These are phyloP conservation scores for Trichomonas tenax DNA, from an alignment of 208 protist genomes.

Conservation along the genomic window DNA sequence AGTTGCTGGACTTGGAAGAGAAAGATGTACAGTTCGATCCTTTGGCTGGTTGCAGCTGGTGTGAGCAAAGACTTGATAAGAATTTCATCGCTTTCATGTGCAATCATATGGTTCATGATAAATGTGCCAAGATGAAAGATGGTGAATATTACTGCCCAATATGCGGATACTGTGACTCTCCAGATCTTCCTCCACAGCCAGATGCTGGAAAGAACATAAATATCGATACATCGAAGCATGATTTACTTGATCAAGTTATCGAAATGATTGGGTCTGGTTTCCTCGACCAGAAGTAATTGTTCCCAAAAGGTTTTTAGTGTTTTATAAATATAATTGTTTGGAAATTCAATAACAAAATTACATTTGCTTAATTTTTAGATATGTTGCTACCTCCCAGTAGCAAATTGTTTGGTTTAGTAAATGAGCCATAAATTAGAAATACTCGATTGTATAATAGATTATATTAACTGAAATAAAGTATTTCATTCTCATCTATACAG, in stretches of 20 bases:
- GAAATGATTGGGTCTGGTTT: neutral
- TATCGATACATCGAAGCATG: neutral
- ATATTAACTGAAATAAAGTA: no score
- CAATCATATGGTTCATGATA: neutral
- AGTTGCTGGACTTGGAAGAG: neutral
- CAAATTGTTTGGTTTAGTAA: no score
- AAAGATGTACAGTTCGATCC: neutral
- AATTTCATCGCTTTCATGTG: neutral
- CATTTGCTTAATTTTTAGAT: no score
- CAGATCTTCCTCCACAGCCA: neutral
- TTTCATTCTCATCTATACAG: no score
- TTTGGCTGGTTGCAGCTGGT: neutral
- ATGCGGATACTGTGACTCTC: neutral
- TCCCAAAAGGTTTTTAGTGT: no score
- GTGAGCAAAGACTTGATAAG: neutral
- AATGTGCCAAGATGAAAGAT: neutral
- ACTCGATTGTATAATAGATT: no score
- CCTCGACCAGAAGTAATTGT: neutral
- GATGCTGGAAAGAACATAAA: neutral
- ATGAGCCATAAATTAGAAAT: no score
- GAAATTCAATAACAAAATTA: no score
- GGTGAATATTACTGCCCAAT: neutral
- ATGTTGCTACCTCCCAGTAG: no score
- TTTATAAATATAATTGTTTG: no score
- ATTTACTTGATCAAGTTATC: neutral